Percentiles rank a stretch among this genome's conserved stretches.
Evolutionary conservation across 1,284 basidiomycete species (phyloP).

Genomic region (Trametes versicolor): DNA sequence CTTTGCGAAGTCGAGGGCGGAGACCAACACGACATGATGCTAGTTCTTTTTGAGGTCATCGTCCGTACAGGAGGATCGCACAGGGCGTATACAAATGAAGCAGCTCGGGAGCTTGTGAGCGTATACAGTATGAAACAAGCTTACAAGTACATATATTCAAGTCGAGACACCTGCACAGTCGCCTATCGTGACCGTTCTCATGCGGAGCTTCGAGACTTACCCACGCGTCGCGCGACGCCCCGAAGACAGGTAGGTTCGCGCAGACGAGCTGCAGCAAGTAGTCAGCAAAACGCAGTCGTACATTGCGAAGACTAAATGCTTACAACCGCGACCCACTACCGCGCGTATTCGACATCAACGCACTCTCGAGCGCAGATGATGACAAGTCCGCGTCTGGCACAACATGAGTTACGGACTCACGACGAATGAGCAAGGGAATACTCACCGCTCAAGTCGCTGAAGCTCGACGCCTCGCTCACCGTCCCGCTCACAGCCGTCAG

Average conservation of each 20-base stretch:
- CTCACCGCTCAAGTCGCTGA: constrained; percentile 84
- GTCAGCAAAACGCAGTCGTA: neutral
- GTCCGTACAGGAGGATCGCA: no score
- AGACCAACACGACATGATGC: no score
- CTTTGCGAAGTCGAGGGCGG: no score
- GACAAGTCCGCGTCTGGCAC: constrained; percentile 72
- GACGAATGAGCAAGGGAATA: constrained; percentile 8
- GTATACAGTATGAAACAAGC: no score
- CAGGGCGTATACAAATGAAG: no score
- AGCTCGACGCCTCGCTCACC: constrained; percentile 79
- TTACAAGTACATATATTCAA: no score
- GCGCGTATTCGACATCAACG: constrained; percentile 68
- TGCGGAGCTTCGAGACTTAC: neutral
- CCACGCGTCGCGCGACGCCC: constrained; percentile 30
- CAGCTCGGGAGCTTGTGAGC: no score
- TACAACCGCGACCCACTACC: constrained; percentile 36
- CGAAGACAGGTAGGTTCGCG: constrained; percentile 32
- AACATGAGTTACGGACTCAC: neutral
- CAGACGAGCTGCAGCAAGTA: constrained; percentile 32
- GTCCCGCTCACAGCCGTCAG: constrained; percentile 46
- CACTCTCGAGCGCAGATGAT: constrained; percentile 78
- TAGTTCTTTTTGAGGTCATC: no score
- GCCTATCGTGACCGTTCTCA: neutral
- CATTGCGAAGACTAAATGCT: constrained; percentile 13
- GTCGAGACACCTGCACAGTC: no score